A percentile compares a stretch with the other conserved stretches of the same genome.
These are phyloP conservation scores for Stygiomarasmius scandens DNA, from an alignment of 1,284 basidiomycete species.

Conservation along the genomic window DNA sequence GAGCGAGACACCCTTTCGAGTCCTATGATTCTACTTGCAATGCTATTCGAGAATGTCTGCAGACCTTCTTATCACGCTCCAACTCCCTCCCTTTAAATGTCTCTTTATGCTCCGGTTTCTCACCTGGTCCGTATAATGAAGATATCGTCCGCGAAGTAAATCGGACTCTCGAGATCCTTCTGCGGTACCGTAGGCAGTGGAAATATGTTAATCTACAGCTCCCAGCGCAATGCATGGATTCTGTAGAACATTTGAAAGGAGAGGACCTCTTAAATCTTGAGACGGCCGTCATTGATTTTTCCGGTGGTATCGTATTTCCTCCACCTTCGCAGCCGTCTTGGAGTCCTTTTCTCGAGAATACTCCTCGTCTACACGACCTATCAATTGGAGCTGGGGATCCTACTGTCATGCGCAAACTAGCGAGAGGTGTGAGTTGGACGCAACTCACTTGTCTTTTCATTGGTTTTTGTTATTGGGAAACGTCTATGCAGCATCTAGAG, in stretches of 20 bases:
- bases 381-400: not conserved
- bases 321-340: not conserved
- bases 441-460: not conserved
- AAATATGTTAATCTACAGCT: conserved; percentile 4
- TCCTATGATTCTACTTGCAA: not conserved
- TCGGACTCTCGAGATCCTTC: not conserved
- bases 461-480: not conserved
- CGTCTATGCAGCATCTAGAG: not conserved
- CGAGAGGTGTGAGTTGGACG: not conserved
- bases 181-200: not conserved
- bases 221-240: not conserved
- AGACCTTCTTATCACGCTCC: not conserved
- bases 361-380: not conserved
- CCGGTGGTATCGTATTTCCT: not conserved
- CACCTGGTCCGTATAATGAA: not conserved
- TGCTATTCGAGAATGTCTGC: not conserved
- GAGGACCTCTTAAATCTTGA: conserved; percentile 2
- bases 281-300: not conserved
- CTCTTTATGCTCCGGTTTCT: conserved; percentile 5
- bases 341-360: not conserved
- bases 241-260: not conserved
- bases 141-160: not conserved
- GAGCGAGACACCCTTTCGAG: not conserved
- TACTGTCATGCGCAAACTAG: not conserved
- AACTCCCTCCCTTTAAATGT: conserved; percentile 1